Percentiles rank a stretch among this genome's conserved stretches.
phyloP scores from a whole-genome alignment of 2,329 filamentous ascomycete species.

The Elsinoe necatrix region DNA sequence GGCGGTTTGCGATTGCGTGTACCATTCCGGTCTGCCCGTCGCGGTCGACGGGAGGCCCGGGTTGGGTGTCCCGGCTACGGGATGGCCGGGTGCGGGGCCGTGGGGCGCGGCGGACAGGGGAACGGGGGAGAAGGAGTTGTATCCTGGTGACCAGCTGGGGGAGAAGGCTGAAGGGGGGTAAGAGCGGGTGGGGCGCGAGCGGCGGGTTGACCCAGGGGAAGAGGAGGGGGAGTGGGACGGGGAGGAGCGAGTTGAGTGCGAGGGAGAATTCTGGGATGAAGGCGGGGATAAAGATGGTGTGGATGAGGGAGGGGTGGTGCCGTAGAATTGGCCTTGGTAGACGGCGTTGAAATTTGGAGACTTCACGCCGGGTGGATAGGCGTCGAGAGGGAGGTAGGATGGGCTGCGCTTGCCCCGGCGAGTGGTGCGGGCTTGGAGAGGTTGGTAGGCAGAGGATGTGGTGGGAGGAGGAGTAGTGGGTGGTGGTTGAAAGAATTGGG shows the following conservation, averaged over 20 bases:
- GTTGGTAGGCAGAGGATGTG: not conserved
- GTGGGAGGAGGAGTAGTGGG: not conserved
- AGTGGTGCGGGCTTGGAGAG: not conserved
- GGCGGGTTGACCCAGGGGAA: not conserved
- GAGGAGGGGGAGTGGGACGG: not conserved
- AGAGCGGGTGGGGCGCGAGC: slow-evolving; percentile 1
- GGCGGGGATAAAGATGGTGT: slow-evolving; percentile 1
- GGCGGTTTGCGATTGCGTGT: not conserved
- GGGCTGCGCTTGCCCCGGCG: not conserved
- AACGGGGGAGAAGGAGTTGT: slow-evolving; percentile 5
- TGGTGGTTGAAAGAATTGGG: slow-evolving; percentile 7
- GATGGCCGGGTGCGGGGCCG: not conserved
- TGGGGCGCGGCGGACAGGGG: not conserved
- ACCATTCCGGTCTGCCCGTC: not conserved
- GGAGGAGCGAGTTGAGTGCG: not conserved
- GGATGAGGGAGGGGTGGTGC: slow-evolving; percentile 4
- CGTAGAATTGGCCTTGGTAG: not conserved
- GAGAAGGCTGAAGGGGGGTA: slow-evolving; percentile 2
- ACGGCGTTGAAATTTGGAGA: not conserved
- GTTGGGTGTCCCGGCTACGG: no score
- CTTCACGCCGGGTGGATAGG: not conserved
- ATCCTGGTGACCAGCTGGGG: not conserved
- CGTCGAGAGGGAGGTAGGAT: slow-evolving; percentile 3
- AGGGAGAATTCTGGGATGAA: not conserved
- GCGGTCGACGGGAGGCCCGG: not conserved